Evolutionary conservation across 352 stramenopile species (phyloP).

Genomic region (Ophiocytium majus): DNA sequence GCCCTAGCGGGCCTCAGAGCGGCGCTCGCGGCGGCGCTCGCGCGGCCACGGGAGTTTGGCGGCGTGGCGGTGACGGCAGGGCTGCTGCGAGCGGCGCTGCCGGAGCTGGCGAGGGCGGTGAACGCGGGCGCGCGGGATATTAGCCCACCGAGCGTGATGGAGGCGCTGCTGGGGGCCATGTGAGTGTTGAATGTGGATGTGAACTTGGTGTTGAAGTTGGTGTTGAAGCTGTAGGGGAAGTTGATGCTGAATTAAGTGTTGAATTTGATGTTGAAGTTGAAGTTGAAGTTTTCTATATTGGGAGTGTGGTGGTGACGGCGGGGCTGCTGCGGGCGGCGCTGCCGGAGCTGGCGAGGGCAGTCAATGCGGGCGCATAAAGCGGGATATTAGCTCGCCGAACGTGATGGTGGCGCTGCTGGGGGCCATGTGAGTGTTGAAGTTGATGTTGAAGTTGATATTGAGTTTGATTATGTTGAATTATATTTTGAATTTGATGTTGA

Average conservation of each 20-base stretch:
- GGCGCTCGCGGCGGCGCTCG: background rate
- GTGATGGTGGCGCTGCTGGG: background rate
- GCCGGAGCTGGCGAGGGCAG: background rate
- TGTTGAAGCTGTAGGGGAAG: too few species aligned
- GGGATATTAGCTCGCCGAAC: background rate
- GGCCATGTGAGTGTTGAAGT: background rate
- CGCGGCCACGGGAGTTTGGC: background rate
- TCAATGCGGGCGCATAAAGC: background rate
- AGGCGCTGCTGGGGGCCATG: background rate
- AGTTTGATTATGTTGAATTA: too few species aligned
- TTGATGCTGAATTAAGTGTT: too few species aligned
- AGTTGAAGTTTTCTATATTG: too few species aligned
- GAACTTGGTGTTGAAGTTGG: too few species aligned
- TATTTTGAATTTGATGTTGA: too few species aligned
- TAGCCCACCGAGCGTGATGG: background rate
- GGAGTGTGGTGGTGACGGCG: background rate
- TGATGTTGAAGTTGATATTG: too few species aligned
- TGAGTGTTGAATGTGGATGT: too few species aligned
- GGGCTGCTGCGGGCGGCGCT: background rate
- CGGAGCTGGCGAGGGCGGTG: background rate
- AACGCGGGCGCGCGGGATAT: background rate
- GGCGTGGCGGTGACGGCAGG: background rate
- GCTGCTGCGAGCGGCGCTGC: background rate
- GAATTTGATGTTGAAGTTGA: too few species aligned
- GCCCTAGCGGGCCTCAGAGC: background rate